phyloP scores from a whole-genome alignment of 116 monocot species.

The Papilionanthe hybrid region DNA sequence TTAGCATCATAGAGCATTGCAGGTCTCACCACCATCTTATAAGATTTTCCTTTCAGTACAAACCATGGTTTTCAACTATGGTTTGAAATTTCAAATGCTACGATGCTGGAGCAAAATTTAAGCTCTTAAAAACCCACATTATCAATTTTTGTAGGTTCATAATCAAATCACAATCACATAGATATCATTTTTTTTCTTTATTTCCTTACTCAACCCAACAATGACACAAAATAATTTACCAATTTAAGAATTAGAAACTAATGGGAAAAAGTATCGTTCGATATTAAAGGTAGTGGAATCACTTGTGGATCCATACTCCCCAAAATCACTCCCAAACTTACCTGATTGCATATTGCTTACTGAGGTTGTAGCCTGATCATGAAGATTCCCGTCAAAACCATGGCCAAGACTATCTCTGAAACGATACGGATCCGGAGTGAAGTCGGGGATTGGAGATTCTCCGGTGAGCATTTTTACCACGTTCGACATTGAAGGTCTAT shows the following conservation, averaged over 20 bases:
- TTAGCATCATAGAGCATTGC: too few relatives aligned
- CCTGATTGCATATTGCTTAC: background rate
- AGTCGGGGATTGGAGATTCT: conserved; percentile 10
- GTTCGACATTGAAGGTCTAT: conserved; percentile 27
- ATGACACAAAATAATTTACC: background rate
- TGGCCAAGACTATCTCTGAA: background rate
- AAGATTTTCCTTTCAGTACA: too few relatives aligned
- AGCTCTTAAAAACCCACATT: background rate
- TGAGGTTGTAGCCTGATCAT: background rate
- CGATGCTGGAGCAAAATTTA: background rate
- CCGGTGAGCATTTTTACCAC: conserved; percentile 30
- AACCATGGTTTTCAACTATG: too few relatives aligned
- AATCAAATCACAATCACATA: background rate
- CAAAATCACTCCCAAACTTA: background rate
- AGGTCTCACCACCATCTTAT: too few relatives aligned
- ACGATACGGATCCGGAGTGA: conserved; percentile 9
- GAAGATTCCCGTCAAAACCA: too few relatives aligned
- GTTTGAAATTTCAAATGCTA: background rate
- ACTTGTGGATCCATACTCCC: conserved; percentile 2
- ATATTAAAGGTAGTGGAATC: background rate
- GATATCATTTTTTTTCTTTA: background rate
- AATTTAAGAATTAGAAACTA: conserved; percentile 1
- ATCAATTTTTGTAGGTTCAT: background rate
- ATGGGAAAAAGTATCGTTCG: background rate
- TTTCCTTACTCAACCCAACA: background rate